Conservation (phyloP, 2,329 filamentous ascomycete species). For the Aschersonia sp. region DNA sequence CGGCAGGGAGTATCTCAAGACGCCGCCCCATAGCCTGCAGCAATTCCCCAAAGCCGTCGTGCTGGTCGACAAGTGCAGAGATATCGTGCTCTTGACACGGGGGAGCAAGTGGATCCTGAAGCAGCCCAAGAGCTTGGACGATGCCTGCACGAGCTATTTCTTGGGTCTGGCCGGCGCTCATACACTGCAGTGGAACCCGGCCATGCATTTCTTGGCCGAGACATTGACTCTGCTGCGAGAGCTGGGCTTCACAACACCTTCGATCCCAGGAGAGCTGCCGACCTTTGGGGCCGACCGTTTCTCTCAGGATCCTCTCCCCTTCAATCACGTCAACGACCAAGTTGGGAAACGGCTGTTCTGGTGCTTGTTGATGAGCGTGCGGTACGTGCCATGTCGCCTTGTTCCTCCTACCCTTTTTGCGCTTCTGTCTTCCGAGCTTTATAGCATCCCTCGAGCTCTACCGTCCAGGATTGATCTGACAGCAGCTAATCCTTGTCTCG, state of each 20-base stretch:
- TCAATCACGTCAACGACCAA: slow-evolving; percentile 60
- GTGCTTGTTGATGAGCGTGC: slow-evolving; percentile 62
- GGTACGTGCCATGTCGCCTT: slow-evolving; percentile 22
- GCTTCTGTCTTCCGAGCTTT: no score
- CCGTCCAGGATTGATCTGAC: not conserved
- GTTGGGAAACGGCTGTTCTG: slow-evolving; percentile 72
- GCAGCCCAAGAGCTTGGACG: slow-evolving; percentile 33
- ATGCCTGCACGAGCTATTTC: slow-evolving; percentile 63
- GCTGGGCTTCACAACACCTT: slow-evolving; percentile 48
- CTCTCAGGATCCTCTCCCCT: slow-evolving; percentile 27
- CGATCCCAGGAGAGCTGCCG: slow-evolving; percentile 21
- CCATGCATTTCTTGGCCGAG: slow-evolving; percentile 59
- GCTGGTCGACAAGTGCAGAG: slow-evolving; percentile 57
- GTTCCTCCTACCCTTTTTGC: no score
- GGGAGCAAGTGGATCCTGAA: slow-evolving; percentile 37
- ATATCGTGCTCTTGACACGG: slow-evolving; percentile 53
- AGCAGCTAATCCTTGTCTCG: not conserved
- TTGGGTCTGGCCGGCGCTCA: slow-evolving; percentile 53
- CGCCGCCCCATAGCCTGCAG: slow-evolving; percentile 41
- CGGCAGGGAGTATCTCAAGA: slow-evolving; percentile 53
- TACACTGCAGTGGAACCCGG: slow-evolving; percentile 52
- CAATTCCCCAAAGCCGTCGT: slow-evolving; percentile 55
- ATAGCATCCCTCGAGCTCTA: not conserved
- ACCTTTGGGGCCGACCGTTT: slow-evolving; percentile 25
- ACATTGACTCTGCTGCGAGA: slow-evolving; percentile 54